Evolutionary conservation across 257 asterid species (phyloP).

Genomic region (Fraxinus americana): DNA sequence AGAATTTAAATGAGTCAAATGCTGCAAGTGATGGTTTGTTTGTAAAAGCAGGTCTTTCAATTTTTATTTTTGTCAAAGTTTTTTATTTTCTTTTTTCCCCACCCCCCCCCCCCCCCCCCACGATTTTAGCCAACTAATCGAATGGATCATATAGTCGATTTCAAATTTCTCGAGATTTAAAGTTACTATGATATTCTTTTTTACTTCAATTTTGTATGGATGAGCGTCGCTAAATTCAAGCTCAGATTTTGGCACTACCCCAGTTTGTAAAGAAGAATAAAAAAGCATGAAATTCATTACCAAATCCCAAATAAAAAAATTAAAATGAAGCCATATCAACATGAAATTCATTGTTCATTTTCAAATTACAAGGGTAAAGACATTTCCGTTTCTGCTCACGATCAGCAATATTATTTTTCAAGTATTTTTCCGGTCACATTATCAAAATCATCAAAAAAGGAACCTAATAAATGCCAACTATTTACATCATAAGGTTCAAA

Average conservation of each 20-base stretch:
- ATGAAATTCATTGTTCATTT: neutral
- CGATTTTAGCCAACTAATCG: neutral
- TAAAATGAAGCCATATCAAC: neutral
- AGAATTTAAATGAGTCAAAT: neutral
- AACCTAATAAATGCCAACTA: slow-evolving; percentile 6
- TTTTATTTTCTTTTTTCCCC: neutral
- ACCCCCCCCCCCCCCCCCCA: neutral
- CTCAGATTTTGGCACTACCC: no score
- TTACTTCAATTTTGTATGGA: neutral
- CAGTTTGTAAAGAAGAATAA: no score
- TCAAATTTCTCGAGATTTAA: neutral
- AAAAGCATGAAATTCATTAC: neutral
- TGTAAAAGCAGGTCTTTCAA: neutral
- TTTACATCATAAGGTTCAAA: slow-evolving; percentile 27
- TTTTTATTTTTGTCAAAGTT: neutral
- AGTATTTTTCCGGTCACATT: slow-evolving; percentile 7
- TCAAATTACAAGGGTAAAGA: neutral
- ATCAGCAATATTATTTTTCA: neutral
- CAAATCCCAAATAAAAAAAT: no score
- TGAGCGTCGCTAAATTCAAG: no score
- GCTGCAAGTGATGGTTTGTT: neutral
- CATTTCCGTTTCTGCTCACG: neutral
- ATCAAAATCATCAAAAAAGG: slow-evolving; percentile 2
- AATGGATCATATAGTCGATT: neutral
- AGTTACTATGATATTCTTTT: neutral